Conservation (phyloP, 495 filamentous ascomycete genomes). For the Cercophora sp. region DNA sequence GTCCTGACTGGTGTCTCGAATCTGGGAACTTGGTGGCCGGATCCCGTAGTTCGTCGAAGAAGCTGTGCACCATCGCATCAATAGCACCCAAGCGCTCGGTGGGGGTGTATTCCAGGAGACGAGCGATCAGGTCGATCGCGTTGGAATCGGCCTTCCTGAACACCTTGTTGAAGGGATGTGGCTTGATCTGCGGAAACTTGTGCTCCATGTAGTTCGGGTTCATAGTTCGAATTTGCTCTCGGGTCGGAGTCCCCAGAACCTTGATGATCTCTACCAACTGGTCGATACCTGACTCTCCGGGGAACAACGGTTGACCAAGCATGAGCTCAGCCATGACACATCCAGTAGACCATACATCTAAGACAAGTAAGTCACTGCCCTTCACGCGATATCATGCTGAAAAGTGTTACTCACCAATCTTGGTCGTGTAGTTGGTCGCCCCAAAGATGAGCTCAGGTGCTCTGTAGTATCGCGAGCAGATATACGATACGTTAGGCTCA, state of each 20-base stretch:
- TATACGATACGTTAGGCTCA: constrained; percentile 99
- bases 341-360: constrained; percentile 98
- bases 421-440: constrained; percentile 98
- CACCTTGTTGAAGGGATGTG: constrained; percentile 97
- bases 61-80: constrained; percentile 96
- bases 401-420: constrained; percentile 74
- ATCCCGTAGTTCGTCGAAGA: constrained; percentile 95
- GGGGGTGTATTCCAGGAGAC: constrained; percentile 91
- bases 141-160: constrained; percentile 91
- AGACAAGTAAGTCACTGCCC: constrained; percentile 7
- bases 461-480: constrained; percentile 98
- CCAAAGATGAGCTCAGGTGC: constrained; percentile 98
- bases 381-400: background rate
- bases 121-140: constrained; percentile 93
- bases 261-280: constrained; percentile 99
- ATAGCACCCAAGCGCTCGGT: constrained; percentile 91
- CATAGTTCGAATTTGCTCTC: constrained; percentile 99
- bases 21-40: constrained; percentile 85
- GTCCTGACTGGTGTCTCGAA: constrained; percentile 78
- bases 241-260: constrained; percentile 94
- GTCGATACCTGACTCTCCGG: constrained; percentile 98
- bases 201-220: constrained; percentile 99
- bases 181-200: constrained; percentile 99
- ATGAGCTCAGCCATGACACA: constrained; percentile 99
- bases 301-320: constrained; percentile 97